Evolutionary conservation across 495 filamentous ascomycete species (phyloP).

Genomic region (Neurospora sp.): DNA sequence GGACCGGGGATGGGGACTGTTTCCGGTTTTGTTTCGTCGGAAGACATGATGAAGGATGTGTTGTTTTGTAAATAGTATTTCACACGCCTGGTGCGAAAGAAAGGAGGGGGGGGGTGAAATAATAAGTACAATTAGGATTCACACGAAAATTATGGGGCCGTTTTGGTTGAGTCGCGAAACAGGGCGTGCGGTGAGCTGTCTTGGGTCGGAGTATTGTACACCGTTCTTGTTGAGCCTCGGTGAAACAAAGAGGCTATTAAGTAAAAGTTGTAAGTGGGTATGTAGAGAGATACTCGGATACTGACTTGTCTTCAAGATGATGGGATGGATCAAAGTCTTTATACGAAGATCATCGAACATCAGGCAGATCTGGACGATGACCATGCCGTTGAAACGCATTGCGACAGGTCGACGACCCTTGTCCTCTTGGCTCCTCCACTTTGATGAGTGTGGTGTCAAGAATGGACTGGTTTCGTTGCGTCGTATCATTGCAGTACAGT

Average conservation of each 20-base stretch:
- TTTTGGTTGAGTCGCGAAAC: background rate
- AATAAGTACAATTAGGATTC: background rate
- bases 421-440: background rate
- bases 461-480: background rate
- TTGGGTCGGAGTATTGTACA: background rate
- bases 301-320: background rate
- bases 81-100: background rate
- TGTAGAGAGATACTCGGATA: background rate
- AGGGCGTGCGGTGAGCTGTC: background rate
- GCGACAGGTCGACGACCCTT: background rate
- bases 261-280: background rate
- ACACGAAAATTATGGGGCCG: background rate
- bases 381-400: background rate
- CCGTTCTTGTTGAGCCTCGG: background rate
- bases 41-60: background rate
- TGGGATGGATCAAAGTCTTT: background rate
- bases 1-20: slow-evolving; percentile 40
- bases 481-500: background rate
- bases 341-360: background rate
- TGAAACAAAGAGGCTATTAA: background rate
- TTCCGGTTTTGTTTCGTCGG: background rate
- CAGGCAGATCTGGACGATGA: background rate
- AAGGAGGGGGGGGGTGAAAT: background rate
- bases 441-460: background rate
- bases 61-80: background rate